Evolutionary conservation across 495 filamentous ascomycete species (phyloP).

Genomic region (Darksidea phi): DNA sequence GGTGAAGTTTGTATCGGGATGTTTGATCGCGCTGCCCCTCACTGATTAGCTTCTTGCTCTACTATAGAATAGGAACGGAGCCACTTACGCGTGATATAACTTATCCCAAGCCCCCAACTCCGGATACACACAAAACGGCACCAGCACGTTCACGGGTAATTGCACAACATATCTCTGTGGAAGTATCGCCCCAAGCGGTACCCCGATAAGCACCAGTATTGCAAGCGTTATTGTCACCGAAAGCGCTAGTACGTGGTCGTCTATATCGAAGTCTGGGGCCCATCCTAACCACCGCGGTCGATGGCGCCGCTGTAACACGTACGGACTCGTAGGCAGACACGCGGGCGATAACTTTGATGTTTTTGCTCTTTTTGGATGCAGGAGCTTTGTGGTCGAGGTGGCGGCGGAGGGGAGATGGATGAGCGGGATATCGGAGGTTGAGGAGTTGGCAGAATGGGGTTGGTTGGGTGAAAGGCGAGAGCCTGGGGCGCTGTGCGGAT

Average conservation of each 20-base stretch:
- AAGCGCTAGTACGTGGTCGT: neutral
- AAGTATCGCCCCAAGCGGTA: conserved; percentile 4
- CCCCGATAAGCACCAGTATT: neutral
- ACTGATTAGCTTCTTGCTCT: too few species aligned
- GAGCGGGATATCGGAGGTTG: neutral
- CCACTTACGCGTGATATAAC: neutral
- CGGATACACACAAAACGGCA: neutral
- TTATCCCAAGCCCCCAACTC: neutral
- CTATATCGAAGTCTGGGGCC: neutral
- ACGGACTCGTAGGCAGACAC: too few species aligned
- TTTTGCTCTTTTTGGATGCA: neutral
- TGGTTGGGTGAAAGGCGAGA: neutral
- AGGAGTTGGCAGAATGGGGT: neutral
- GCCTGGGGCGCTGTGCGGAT: neutral
- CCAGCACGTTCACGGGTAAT: neutral
- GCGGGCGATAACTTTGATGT: too few species aligned
- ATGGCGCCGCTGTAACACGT: too few species aligned
- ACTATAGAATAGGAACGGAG: neutral
- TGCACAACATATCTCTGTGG: neutral
- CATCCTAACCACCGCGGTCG: too few species aligned
- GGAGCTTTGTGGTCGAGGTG: neutral
- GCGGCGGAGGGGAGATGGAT: neutral
- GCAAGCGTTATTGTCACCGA: conserved; percentile 4
- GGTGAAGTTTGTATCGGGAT: conserved; percentile 8
- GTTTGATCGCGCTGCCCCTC: neutral